Evolutionary conservation across 2,329 filamentous ascomycete genomes (phyloP).

Genomic region (Clarireedia hainanense): DNA sequence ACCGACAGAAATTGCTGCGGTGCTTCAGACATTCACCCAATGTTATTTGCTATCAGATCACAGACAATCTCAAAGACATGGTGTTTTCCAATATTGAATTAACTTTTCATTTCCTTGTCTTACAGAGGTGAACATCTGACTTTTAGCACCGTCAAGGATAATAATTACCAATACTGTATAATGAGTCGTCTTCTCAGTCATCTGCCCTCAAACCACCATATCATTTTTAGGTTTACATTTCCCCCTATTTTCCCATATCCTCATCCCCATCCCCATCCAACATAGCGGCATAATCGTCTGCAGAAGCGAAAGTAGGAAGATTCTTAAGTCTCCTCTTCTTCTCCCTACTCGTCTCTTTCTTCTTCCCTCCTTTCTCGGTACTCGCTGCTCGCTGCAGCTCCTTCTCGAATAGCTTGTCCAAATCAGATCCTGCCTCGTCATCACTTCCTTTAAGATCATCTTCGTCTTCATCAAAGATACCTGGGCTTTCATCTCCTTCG

Average conservation of each 20-base stretch:
- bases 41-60: too few relatives aligned
- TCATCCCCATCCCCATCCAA: slow-evolving; percentile 62
- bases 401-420: slow-evolving; percentile 33
- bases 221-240: background rate
- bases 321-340: slow-evolving; percentile 81
- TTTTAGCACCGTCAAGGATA: too few relatives aligned
- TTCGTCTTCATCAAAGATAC: background rate
- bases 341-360: slow-evolving; percentile 37
- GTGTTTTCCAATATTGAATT: too few relatives aligned
- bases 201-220: too few relatives aligned
- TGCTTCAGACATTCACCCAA: too few relatives aligned
- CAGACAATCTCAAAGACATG: too few relatives aligned
- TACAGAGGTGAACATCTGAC: too few relatives aligned
- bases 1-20: too few relatives aligned
- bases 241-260: slow-evolving; percentile 14
- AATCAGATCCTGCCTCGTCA: slow-evolving; percentile 46
- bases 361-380: slow-evolving; percentile 30
- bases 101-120: too few relatives aligned
- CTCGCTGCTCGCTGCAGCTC: slow-evolving; percentile 30
- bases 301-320: slow-evolving; percentile 86
- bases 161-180: too few relatives aligned
- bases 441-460: slow-evolving; percentile 33
- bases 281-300: slow-evolving; percentile 86
- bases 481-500: slow-evolving; percentile 37
- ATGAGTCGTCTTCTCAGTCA: too few relatives aligned